Evolutionary conservation across 371 early-diverging fungal genomes (phyloP), one percentile per base, ranked within the genome.

Genomic region (Mucor racemosus): DNA sequence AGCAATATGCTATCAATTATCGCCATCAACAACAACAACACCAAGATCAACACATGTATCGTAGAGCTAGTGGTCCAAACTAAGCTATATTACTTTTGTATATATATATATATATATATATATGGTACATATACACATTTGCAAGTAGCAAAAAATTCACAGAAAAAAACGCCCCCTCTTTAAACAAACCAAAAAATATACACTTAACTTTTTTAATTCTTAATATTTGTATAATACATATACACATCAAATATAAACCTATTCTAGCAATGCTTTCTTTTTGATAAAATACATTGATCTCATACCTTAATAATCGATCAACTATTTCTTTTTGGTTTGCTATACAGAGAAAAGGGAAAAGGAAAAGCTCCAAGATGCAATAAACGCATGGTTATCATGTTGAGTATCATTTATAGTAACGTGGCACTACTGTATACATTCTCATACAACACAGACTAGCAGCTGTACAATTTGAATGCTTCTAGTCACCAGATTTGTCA

Each of bases 21-120:
- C 55, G 55, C 5, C 62, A 62, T 36, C 64, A 58, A 7, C 60
- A 26, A 26, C 60, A 26, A 26, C 26, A 26, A 26, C 26, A 26
- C 3, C 26, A 65, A 31, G 42, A 66, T 19, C 68, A 68, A 42
- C 68, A 64, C 14, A 33, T 56, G 38, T 65, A 64, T 62, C 60
- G 68, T 50, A 68, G 68, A 68, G 65, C 66, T 42, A 68, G 73
- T 65, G 68, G 68, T 36, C 68, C 68, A 36, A 62, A 65, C 50
- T 72, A 65, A 72, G 50, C 8, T 50, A 26, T 50, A n/a, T 21
- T 50, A 21, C 50, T 50, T 50, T 7, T 21, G 8, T 50, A 4
- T 26, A 21, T 50, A 11, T 17, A 50, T 50, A 56, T 26, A 17
- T 50, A 4, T 26, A 21, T 50, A 11, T 17, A 50, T 50, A 56